A percentile compares a stretch with the other conserved stretches of the same genome.
phyloP scores from a whole-genome alignment of 139 green algal genomes.

The Chlamydomonas asymmetrica region DNA sequence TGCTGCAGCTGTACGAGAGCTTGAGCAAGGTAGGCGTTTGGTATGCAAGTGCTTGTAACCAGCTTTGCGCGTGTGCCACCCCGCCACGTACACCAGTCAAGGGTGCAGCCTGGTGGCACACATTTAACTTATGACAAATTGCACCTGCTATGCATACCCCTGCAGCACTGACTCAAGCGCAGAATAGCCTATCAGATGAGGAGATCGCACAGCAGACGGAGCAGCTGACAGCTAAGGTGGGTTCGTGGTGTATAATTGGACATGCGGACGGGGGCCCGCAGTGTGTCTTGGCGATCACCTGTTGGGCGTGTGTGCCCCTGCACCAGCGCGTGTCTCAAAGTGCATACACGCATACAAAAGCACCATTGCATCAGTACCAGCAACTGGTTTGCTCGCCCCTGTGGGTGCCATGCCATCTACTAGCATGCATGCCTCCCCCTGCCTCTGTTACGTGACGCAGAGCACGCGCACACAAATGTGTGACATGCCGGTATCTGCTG shows the following conservation, averaged over 20 bases:
- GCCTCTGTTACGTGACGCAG: too few species aligned
- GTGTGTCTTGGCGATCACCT: neutral
- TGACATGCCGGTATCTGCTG: too few species aligned
- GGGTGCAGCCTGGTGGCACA: too few species aligned
- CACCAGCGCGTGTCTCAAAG: neutral
- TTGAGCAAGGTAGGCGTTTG: too few species aligned
- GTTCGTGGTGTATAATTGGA: too few species aligned
- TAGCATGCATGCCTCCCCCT: too few species aligned
- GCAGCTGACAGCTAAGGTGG: conserved; percentile 16
- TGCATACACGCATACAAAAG: neutral
- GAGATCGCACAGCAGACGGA: conserved; percentile 2
- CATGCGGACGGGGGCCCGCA: too few species aligned
- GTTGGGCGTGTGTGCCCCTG: neutral
- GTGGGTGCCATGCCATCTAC: neutral
- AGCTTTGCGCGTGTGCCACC: too few species aligned
- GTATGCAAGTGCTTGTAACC: too few species aligned
- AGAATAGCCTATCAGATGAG: neutral
- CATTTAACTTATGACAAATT: neutral
- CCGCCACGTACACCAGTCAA: too few species aligned
- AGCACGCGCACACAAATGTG: too few species aligned
- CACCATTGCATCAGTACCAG: neutral
- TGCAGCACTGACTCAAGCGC: conserved; percentile 3
- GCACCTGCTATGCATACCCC: neutral
- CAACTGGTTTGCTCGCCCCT: neutral
- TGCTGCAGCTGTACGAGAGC: too few species aligned